phyloP scores from a whole-genome alignment of 805 yeast genomes.

The Wickerhamomyces mucosus region DNA sequence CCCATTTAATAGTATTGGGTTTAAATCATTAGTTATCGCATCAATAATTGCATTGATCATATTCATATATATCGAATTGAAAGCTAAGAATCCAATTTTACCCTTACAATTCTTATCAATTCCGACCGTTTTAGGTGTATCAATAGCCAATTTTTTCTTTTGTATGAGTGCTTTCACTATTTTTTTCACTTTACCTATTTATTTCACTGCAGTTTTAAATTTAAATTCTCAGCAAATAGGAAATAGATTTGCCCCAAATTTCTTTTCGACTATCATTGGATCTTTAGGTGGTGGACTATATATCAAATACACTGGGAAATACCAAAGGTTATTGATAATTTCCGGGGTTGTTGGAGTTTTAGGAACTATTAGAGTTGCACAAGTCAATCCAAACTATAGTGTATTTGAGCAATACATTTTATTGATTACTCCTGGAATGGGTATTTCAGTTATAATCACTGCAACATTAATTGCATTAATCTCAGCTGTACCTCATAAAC shows the following conservation, averaged over 20 bases:
- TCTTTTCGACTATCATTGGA: constrained; percentile 47
- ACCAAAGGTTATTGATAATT: constrained; percentile 35
- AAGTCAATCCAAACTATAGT: constrained; percentile 24
- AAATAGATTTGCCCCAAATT: constrained; percentile 48
- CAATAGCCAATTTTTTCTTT: constrained; percentile 50
- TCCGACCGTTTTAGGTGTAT: constrained; percentile 53
- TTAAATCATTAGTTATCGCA: constrained; percentile 23
- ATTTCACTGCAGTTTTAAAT: constrained; percentile 44
- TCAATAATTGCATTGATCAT: constrained; percentile 28
- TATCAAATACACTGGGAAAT: constrained; percentile 56
- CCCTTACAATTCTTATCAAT: constrained; percentile 47
- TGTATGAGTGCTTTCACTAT: constrained; percentile 31
- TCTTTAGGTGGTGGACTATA: constrained; percentile 56
- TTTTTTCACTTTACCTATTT: constrained; percentile 53
- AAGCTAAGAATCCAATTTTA: constrained; percentile 47
- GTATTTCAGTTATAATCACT: constrained; percentile 51
- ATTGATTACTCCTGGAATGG: constrained; percentile 41
- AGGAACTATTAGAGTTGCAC: constrained; percentile 33
- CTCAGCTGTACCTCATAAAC: constrained; percentile 59
- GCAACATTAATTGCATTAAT: constrained; percentile 59
- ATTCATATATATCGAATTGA: constrained; percentile 35
- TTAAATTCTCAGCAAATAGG: constrained; percentile 51
- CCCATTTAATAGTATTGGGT: constrained; percentile 25
- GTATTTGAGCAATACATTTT: constrained; percentile 34
- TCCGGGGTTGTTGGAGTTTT: constrained; percentile 33